Evolutionary conservation across 1,284 basidiomycete genomes (phyloP), one percentile per base, ranked within the genome.

Genomic region (Ceratorhiza oryzae-sativae): DNA sequence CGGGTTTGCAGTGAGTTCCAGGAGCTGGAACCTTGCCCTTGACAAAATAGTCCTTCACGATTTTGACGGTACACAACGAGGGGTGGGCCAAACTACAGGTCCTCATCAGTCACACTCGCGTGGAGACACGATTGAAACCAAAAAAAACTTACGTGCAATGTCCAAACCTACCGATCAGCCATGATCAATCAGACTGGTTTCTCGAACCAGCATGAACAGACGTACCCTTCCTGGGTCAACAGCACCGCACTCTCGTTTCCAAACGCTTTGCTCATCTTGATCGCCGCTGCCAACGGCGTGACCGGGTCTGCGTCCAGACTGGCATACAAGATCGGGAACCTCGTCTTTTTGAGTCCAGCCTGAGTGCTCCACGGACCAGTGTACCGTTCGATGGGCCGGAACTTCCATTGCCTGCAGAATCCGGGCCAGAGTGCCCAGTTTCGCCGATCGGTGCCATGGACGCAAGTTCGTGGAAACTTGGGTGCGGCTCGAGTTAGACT

Each of bases 1-100:
- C 71, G 45, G 71, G 62, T 27, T 59, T 72, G 68, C 77, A 77
- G 27, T 36, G 51, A 41, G 76, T 75, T 30, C 72, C 71, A 18
- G 63, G 46, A 18, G 63, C 65, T 8, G 77, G 77, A 1, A 77
- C 68, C 6, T 25, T 32, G 27, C 76, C 76, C 12, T 77, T 48
- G 46, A 76, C 46, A 71, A 77, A 75, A 70, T 77, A 77, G 18
- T 63, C 42, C 12, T 75, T 71, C 9, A 75, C 48, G 3, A 46
- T 39, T 49, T 76, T 76, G 3, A 74, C 75, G 4, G 77, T 76
- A 45, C 77, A 77, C 10, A 76, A 51, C 0, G 75, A 76, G 12
- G 77, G 77, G n/a, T 77, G 77, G 0, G 76, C 75, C 25, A 73
- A 41, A 1, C 75, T 75, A 65, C 75, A 76, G 51, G 76, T 74